Evolutionary conservation across 2,329 filamentous ascomycete genomes (phyloP), one percentile per base, ranked within the genome.

Genomic region (Amauroascus verrucosus): DNA sequence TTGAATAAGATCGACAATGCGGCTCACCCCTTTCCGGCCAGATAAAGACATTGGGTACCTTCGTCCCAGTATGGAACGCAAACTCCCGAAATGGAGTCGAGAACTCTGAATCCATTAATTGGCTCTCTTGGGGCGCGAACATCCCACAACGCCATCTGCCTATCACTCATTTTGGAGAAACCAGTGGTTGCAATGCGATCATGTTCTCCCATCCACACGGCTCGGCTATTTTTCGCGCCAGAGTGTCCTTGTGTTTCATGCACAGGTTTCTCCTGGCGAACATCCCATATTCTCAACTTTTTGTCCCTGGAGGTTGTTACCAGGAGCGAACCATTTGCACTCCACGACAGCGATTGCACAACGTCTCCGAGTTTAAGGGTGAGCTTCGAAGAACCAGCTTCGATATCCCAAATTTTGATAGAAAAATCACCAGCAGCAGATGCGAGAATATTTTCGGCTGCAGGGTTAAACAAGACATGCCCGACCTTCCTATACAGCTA

Each of bases 1-100:
- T 11, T 13, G 20, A 18, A 24, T 13, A 13, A 32, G 14, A 7
- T 24, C 26, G 26, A 30, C 26, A 30, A n/a, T 37, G 28, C 2
- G 33, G 72, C 85, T 75, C 72, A 91, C 88, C 91, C 93, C 77
- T 97, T 97, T 67, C 93, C 93, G 64, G 93, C 93, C 66, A 98
- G 80, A 72, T 96, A 98, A 65, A 98, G 77, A 68, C 88, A 94
- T 73, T 93, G 89, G 50, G 88, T 95, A 57, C 90, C 88, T 57
- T 97, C 91, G 68, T 98, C 93, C 93, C 93, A 98, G 80, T 98
- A 97, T 30, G 93, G 93, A 88, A 98, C 96, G 78, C 89, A 95
- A 56, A 98, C 90, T 68, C 93, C 93, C 44, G 91, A 96, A 64
- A 95, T 95, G 45, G 88, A 94, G 72, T 98, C 93, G 47, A 98